phyloP scores from a whole-genome alignment of 192 early-diverging fungal species.

The Mortierella claussenii region DNA sequence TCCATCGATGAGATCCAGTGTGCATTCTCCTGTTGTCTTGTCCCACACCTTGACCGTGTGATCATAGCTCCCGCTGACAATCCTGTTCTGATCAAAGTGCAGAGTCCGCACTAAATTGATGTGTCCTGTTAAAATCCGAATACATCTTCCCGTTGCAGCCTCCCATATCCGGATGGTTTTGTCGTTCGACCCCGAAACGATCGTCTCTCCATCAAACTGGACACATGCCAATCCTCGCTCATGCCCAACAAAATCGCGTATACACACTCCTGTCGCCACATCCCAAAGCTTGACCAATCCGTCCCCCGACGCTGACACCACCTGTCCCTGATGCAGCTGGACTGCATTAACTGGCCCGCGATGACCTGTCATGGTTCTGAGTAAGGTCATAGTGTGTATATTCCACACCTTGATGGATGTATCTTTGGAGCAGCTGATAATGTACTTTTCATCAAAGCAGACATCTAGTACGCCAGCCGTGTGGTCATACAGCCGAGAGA shows the following conservation, averaged over 20 bases:
- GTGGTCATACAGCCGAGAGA: slow-evolving; percentile 77
- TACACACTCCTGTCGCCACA: slow-evolving; percentile 67
- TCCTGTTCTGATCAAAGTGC: slow-evolving; percentile 80
- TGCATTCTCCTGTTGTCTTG: slow-evolving; percentile 76
- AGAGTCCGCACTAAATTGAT: slow-evolving; percentile 86
- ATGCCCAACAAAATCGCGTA: slow-evolving; percentile 84
- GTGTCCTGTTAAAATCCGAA: slow-evolving; percentile 71
- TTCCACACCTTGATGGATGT: slow-evolving; percentile 91
- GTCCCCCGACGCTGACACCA: slow-evolving; percentile 90
- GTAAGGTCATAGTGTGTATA: slow-evolving; percentile 63
- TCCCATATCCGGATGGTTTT: slow-evolving; percentile 88
- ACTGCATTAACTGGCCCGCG: slow-evolving; percentile 95
- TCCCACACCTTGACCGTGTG: slow-evolving; percentile 97
- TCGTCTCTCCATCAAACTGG: slow-evolving; percentile 80
- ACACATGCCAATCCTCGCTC: slow-evolving; percentile 85
- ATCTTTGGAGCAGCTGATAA: slow-evolving; percentile 95
- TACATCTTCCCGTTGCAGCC: slow-evolving; percentile 73
- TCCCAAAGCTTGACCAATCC: slow-evolving; percentile 84
- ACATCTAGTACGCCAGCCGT: slow-evolving; percentile 86
- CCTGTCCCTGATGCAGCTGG: slow-evolving; percentile 70
- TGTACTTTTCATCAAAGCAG: slow-evolving; percentile 75
- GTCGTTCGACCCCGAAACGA: slow-evolving; percentile 86
- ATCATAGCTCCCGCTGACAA: slow-evolving; percentile 94
- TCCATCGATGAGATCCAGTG: slow-evolving; percentile 76
- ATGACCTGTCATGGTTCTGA: slow-evolving; percentile 82